Percentiles rank a stretch among this genome's conserved stretches.
These are phyloP conservation scores for Penicillium tannophilum DNA, from an alignment of 495 filamentous ascomycete genomes.

Conservation along the genomic window DNA sequence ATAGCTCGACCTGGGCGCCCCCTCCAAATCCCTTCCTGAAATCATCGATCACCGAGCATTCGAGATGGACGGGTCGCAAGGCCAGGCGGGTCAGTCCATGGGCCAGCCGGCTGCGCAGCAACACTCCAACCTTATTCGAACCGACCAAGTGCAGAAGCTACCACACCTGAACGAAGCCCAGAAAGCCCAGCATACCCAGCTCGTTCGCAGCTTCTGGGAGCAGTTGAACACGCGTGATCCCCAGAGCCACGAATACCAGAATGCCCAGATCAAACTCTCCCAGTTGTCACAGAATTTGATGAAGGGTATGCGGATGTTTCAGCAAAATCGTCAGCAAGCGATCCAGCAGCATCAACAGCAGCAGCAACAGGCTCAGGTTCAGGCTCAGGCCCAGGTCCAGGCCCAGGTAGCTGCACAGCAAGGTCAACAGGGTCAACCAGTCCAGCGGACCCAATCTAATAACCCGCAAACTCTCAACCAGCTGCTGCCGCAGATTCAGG, in stretches of 20 bases:
- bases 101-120: conserved; percentile 40
- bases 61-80: conserved; percentile 40
- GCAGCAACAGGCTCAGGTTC: conserved; percentile 10
- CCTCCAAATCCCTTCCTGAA: background rate
- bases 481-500: conserved; percentile 46
- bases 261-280: conserved; percentile 64
- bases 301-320: conserved; percentile 55
- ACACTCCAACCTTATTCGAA: conserved; percentile 52
- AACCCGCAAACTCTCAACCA: conserved; percentile 45
- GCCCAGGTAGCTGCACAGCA: conserved; percentile 12
- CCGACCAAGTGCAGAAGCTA: conserved; percentile 55
- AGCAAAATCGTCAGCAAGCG: conserved; percentile 47
- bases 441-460: conserved; percentile 40
- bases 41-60: conserved; percentile 1
- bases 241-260: conserved; percentile 57
- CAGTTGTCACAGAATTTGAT: conserved; percentile 66
- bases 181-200: conserved; percentile 64
- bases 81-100: conserved; percentile 38
- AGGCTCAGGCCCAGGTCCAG: background rate
- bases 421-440: conserved; percentile 36
- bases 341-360: conserved; percentile 30
- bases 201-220: conserved; percentile 63
- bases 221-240: conserved; percentile 59
- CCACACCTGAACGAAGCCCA: conserved; percentile 58
- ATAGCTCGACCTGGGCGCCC: background rate